These are phyloP conservation scores for Solanum ahanhuiri DNA, from an alignment of 257 asterid genomes.

Conservation along the genomic window DNA sequence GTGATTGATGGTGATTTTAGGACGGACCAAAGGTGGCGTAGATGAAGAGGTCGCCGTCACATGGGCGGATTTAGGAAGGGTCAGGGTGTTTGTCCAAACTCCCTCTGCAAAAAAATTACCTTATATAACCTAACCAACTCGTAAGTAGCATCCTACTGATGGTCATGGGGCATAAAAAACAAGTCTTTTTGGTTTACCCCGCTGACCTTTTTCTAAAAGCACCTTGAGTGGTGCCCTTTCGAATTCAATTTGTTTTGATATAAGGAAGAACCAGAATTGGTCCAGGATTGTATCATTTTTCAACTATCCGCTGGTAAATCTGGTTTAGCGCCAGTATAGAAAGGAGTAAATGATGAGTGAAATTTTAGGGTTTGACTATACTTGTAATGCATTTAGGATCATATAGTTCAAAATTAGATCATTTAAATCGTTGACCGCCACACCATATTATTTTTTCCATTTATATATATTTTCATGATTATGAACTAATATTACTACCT, in stretches of 20 bases:
- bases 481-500: neutral
- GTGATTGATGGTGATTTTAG: neutral
- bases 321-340: no score
- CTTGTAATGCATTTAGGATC: neutral
- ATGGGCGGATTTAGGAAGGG: neutral
- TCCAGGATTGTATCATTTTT: no score
- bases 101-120: neutral
- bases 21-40: no score
- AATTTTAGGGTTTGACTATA: neutral
- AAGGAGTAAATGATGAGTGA: neutral
- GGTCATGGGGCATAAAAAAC: no score
- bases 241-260: no score
- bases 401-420: neutral
- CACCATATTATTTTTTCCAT: neutral
- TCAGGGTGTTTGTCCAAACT: neutral
- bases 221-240: no score
- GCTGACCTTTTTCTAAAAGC: no score
- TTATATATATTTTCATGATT: neutral
- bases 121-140: neutral
- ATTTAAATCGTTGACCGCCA: neutral
- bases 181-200: no score
- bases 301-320: no score
- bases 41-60: neutral
- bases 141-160: neutral
- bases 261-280: no score